Evolutionary conservation across 306 rosid species (phyloP).

Genomic region (Arachis stenosperma): DNA sequence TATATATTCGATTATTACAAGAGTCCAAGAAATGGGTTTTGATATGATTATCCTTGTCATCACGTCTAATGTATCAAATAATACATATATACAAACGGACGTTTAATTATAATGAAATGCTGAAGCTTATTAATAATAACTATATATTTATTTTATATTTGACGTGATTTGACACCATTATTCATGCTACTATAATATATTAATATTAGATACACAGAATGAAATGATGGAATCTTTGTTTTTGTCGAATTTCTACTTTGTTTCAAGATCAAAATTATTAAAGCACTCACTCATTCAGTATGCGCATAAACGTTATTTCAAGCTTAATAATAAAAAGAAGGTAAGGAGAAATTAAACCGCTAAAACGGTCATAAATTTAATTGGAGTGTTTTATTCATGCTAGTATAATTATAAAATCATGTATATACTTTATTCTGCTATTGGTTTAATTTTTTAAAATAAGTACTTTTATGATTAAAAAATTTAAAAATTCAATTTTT

Average conservation of each 20-base stretch:
- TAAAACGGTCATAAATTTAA: too few species aligned
- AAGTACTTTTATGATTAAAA: too few species aligned
- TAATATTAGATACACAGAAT: not conserved
- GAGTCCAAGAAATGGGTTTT: conserved; percentile 25
- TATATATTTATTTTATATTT: not conserved
- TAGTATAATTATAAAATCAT: too few species aligned
- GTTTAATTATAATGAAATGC: not conserved
- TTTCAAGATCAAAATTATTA: conserved; percentile 1
- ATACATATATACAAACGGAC: not conserved
- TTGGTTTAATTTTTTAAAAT: too few species aligned
- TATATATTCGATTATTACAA: not conserved
- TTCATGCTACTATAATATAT: conserved; percentile 9
- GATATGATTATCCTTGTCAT: conserved; percentile 3
- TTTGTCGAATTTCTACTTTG: not conserved
- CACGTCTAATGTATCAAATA: conserved; percentile 16
- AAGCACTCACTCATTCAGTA: not conserved
- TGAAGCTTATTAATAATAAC: not conserved
- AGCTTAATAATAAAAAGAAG: not conserved
- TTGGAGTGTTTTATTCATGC: too few species aligned
- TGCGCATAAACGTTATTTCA: conserved; percentile 1
- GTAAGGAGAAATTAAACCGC: not conserved
- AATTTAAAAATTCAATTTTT: too few species aligned
- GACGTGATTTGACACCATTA: conserved; percentile 46
- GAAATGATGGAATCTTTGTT: conserved; percentile 3
- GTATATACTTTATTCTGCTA: too few species aligned